Conservation (phyloP, 257 asterid species). For the Handroanthus guayacan region DNA sequence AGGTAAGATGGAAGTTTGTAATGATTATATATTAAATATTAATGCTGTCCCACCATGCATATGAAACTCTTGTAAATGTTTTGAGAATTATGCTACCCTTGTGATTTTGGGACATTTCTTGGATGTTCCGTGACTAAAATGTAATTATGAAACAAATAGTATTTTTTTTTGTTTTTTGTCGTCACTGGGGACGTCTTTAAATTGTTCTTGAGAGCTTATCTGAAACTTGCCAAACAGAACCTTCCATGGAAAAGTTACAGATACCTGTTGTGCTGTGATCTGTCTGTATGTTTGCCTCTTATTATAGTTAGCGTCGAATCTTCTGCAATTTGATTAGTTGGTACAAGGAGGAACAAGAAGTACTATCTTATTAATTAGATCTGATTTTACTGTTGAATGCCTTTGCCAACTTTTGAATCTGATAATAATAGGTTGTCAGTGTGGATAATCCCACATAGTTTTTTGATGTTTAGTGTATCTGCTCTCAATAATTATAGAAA, state of each 20-base stretch:
- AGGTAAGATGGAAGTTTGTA: neutral
- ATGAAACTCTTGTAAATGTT: no score
- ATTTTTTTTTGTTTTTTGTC: no score
- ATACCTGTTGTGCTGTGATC: neutral
- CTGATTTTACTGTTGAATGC: neutral
- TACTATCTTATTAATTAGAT: conserved; percentile 1
- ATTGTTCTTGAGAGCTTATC: no score
- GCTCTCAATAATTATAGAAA: neutral
- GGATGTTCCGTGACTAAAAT: no score
- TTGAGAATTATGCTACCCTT: no score
- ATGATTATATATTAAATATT: neutral
- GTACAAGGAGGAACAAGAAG: neutral
- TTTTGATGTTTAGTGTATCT: neutral
- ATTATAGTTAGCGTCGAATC: neutral
- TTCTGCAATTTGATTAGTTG: neutral
- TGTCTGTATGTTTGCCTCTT: neutral
- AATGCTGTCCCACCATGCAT: neutral
- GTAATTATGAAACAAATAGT: no score
- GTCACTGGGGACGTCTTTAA: no score
- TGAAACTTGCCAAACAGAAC: neutral
- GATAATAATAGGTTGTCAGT: neutral
- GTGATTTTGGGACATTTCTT: no score
- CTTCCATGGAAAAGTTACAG: neutral
- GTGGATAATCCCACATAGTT: neutral
- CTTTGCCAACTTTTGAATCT: neutral